Percentiles rank a stretch among this genome's conserved stretches.
Evolutionary conservation across 805 yeast species (phyloP).

Genomic region (Diddensiella caesifluorescens): DNA sequence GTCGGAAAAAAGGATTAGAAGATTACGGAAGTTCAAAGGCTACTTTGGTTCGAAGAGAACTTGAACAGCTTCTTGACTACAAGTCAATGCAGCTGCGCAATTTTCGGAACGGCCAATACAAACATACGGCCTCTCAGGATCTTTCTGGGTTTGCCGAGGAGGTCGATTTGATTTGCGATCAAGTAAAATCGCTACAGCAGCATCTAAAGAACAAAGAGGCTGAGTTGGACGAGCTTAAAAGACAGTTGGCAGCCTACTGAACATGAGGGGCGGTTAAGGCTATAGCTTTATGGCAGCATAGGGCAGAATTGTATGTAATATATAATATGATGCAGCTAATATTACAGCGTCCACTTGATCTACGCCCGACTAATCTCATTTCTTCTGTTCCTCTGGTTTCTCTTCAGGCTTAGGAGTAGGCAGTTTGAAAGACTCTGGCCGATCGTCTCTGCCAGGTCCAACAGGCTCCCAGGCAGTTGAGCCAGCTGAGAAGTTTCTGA

Average conservation of each 20-base stretch:
- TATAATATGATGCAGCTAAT: too few species aligned
- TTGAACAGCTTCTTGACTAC: constrained; percentile 75
- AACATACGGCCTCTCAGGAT: constrained; percentile 12
- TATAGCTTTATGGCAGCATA: too few species aligned
- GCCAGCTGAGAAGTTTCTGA: constrained; percentile 85
- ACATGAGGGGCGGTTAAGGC: too few species aligned
- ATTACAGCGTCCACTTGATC: too few species aligned
- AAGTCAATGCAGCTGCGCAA: constrained; percentile 56
- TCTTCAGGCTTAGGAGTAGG: constrained; percentile 79
- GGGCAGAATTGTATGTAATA: too few species aligned
- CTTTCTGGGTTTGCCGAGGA: constrained; percentile 41
- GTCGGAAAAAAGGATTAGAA: constrained; percentile 33
- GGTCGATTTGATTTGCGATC: constrained; percentile 67
- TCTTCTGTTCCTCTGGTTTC: constrained; percentile 38
- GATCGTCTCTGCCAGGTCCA: constrained; percentile 76
- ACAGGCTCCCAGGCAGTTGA: constrained; percentile 89
- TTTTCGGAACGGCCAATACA: constrained; percentile 30
- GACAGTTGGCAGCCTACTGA: constrained; percentile 26
- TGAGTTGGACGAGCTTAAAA: constrained; percentile 48
- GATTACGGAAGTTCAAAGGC: constrained; percentile 30
- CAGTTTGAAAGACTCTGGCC: constrained; percentile 75
- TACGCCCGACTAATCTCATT: constrained; percentile 25
- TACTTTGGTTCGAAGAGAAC: constrained; percentile 51
- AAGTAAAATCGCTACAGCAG: constrained; percentile 65
- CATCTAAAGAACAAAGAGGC: constrained; percentile 55